Conservation (phyloP, 306 rosid genomes). For the Dalbergia cultrata region DNA sequence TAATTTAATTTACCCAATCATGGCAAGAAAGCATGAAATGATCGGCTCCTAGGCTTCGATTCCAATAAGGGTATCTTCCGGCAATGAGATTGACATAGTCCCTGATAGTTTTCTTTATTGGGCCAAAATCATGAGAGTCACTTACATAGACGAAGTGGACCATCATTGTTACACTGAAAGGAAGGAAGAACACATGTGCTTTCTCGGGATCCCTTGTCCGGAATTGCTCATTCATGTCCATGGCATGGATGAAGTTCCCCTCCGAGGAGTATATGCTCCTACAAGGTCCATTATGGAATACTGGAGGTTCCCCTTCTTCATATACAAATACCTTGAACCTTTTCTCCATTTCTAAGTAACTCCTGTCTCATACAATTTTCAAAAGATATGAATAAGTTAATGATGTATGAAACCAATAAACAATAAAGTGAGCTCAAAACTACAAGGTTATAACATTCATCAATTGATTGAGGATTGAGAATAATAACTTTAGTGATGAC, state of each 20-base stretch:
- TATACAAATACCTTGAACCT: slow-evolving; percentile 80
- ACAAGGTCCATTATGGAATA: slow-evolving; percentile 94
- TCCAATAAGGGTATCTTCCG: slow-evolving; percentile 78
- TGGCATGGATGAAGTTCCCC: slow-evolving; percentile 80
- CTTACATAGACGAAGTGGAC: slow-evolving; percentile 78
- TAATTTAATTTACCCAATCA: slow-evolving; percentile 92
- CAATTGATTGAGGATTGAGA: neutral
- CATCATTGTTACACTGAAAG: slow-evolving; percentile 84
- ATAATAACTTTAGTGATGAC: neutral
- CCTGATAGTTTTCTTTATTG: slow-evolving; percentile 66
- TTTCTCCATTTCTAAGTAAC: slow-evolving; percentile 93
- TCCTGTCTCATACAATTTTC: slow-evolving; percentile 58
- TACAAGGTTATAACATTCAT: neutral
- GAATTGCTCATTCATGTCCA: slow-evolving; percentile 76
- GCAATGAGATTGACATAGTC: slow-evolving; percentile 73
- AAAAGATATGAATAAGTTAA: neutral
- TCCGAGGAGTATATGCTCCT: slow-evolving; percentile 91
- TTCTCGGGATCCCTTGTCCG: slow-evolving; percentile 76
- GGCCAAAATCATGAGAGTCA: slow-evolving; percentile 74
- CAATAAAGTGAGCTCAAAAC: neutral
- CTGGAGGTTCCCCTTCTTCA: slow-evolving; percentile 90
- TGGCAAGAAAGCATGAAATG: slow-evolving; percentile 95
- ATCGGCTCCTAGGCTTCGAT: slow-evolving; percentile 90
- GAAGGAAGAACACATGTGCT: slow-evolving; percentile 86
- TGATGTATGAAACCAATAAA: neutral